Percentiles rank a stretch among this genome's conserved stretches.
Conservation (phyloP, 1,139 yeast species). For the Zygoascus meyerae region DNA sequence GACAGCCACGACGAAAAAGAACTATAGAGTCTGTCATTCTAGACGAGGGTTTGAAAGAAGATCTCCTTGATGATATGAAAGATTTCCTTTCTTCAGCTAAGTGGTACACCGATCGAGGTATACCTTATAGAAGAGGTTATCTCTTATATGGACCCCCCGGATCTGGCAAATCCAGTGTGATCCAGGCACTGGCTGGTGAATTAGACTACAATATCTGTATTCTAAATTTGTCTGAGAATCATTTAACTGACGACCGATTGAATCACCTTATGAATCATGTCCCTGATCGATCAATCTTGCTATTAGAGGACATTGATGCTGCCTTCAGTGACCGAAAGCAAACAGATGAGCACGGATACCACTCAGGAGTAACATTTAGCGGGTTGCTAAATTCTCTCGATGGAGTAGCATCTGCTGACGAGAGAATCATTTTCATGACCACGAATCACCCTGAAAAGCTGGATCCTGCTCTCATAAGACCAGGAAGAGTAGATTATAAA, state of each 20-base stretch:
- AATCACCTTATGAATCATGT: constrained; percentile 95
- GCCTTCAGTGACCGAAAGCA: constrained; percentile 85
- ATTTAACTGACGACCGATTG: constrained; percentile 86
- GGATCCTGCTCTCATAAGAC: constrained; percentile 72
- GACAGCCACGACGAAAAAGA: constrained; percentile 89
- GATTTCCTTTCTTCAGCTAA: constrained; percentile 75
- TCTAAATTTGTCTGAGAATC: constrained; percentile 80
- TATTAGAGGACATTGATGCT: constrained; percentile 92
- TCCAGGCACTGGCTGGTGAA: constrained; percentile 95
- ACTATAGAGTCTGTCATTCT: constrained; percentile 78
- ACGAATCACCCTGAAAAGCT: constrained; percentile 92
- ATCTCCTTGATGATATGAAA: constrained; percentile 61
- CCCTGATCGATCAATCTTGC: constrained; percentile 78
- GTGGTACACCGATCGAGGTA: constrained; percentile 95
- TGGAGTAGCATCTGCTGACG: constrained; percentile 99
- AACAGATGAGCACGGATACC: constrained; percentile 58
- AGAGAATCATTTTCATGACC: constrained; percentile 94
- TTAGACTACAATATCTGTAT: constrained; percentile 93
- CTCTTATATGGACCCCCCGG: constrained; percentile 97
- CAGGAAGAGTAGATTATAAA: constrained; percentile 90
- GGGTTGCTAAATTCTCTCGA: constrained; percentile 91
- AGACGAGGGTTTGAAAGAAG: constrained; percentile 66
- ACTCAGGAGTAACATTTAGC: constrained; percentile 88
- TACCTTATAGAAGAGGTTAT: constrained; percentile 95
- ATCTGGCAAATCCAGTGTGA: constrained; percentile 90